Percentiles rank a stretch among this genome's conserved stretches.
These are phyloP conservation scores for Dipodascus albidus DNA, from an alignment of 805 yeast genomes.

Conservation along the genomic window DNA sequence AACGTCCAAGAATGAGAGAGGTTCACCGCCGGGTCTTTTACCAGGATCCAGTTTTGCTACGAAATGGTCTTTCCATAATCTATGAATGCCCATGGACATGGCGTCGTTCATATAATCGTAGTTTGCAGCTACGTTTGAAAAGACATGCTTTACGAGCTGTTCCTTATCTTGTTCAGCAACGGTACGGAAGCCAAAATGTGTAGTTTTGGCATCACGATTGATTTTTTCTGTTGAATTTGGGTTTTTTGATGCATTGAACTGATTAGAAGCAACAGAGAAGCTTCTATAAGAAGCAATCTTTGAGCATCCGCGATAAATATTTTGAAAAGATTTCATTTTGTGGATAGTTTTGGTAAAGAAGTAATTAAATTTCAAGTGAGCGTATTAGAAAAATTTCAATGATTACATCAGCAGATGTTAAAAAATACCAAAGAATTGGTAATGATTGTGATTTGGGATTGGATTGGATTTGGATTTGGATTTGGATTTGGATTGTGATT, in stretches of 20 bases:
- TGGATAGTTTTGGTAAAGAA: not conserved
- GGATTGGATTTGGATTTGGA: too few species aligned
- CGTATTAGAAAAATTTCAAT: not conserved
- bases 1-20: slow-evolving; percentile 82
- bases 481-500: too few species aligned
- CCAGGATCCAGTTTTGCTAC: slow-evolving; percentile 88
- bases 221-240: not conserved
- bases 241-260: not conserved
- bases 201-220: slow-evolving; percentile 32
- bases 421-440: too few species aligned
- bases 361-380: not conserved
- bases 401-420: not conserved
- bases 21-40: slow-evolving; percentile 74
- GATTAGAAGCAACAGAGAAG: not conserved
- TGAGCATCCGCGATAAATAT: not conserved
- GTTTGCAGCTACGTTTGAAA: slow-evolving; percentile 86
- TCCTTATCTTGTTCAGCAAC: slow-evolving; percentile 76
- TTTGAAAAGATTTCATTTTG: not conserved
- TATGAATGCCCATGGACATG: slow-evolving; percentile 91
- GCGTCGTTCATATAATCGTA: slow-evolving; percentile 97
- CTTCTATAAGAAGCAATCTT: not conserved
- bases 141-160: slow-evolving; percentile 59
- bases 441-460: too few species aligned
- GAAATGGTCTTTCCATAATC: slow-evolving; percentile 90
- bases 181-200: slow-evolving; percentile 87